Evolutionary conservation across 2,329 filamentous ascomycete species (phyloP), one percentile per base, ranked within the genome.

Genomic region (Fusarium piperis): DNA sequence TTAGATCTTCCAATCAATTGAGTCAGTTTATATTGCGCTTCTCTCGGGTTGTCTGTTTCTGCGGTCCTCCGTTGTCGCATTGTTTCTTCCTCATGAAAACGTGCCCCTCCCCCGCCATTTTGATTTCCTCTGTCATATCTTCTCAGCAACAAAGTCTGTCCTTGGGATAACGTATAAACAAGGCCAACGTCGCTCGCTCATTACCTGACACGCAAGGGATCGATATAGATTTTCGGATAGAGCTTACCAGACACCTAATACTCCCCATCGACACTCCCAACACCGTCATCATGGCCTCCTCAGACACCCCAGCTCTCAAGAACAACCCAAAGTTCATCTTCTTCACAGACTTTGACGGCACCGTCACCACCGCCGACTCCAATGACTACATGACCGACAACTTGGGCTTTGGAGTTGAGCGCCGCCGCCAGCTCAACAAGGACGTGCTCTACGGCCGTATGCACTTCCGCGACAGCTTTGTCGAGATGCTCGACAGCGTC

Each of bases 311-410:
- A 62, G 89, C 89, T 48, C 83, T 91, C 80, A 85, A 85, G 77
- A 90, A 86, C 64, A 90, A 92, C 80, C 95, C 95, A 58, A 93
- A 94, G 83, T 93, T 94, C 85, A 95, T 99, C 86, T 98, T 99
- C 89, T 98, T 98, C 86, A 97, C 95, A 75, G 96, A 99, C 84
- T 98, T 98, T 80, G 96, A 99, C 83, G 96, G 96, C 78, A 98
- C 95, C 60, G 95, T 98, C 80, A 98, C 95, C 55, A 87, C 86
- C 62, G 85, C 88, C 77, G 90, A 91, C 82, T 88, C 85, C 79
- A 92, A 91, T 79, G 89, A 90, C 82, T 89, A 82, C 81, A 85
- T 95, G 90, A 98, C 95, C 64, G 96, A 98, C 85, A 96, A 93
- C 83, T 88, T 98, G 68, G 96, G 96, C 70, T 97, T 92, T 79